Percentiles rank a stretch among this genome's conserved stretches.
Conservation (phyloP, 2,329 filamentous ascomycete species). For the Verticillium klebahnii region DNA sequence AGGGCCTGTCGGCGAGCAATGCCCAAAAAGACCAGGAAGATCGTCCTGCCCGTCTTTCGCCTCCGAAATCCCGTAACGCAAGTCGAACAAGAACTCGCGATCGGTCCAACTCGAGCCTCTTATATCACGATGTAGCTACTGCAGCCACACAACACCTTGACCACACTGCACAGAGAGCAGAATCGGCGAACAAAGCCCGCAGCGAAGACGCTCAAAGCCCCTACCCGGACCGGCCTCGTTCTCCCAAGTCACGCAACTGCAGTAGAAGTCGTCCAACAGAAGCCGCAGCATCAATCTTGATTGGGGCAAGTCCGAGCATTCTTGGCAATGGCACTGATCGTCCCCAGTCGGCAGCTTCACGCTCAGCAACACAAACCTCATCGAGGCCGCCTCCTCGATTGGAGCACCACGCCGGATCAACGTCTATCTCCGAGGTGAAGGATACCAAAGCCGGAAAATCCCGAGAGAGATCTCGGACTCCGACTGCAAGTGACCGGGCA, state of each 20-base stretch:
- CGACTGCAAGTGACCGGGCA: neutral
- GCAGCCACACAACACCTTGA: slow-evolving; percentile 18
- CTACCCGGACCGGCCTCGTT: slow-evolving; percentile 4
- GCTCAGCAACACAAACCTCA: neutral
- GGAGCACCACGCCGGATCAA: neutral
- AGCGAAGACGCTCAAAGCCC: neutral
- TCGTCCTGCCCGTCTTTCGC: slow-evolving; percentile 17
- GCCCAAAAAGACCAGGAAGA: neutral
- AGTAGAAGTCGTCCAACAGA: slow-evolving; percentile 9
- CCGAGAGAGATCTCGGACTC: neutral
- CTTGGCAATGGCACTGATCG: neutral
- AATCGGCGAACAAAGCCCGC: slow-evolving; percentile 15
- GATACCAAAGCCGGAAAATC: neutral
- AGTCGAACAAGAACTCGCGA: slow-evolving; percentile 21
- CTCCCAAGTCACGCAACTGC: slow-evolving; percentile 13
- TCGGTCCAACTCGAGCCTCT: slow-evolving; percentile 16
- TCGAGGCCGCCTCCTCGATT: neutral
- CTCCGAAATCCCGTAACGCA: slow-evolving; percentile 30
- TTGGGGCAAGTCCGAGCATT: slow-evolving; percentile 22
- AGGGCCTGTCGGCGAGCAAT: neutral
- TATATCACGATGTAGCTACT: neutral
- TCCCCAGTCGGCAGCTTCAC: neutral
- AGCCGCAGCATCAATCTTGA: slow-evolving; percentile 14
- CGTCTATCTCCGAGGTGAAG: neutral
- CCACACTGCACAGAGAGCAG: slow-evolving; percentile 16